phyloP scores from a whole-genome alignment of 2,329 filamentous ascomycete species.

The Aspergillus japonicus region DNA sequence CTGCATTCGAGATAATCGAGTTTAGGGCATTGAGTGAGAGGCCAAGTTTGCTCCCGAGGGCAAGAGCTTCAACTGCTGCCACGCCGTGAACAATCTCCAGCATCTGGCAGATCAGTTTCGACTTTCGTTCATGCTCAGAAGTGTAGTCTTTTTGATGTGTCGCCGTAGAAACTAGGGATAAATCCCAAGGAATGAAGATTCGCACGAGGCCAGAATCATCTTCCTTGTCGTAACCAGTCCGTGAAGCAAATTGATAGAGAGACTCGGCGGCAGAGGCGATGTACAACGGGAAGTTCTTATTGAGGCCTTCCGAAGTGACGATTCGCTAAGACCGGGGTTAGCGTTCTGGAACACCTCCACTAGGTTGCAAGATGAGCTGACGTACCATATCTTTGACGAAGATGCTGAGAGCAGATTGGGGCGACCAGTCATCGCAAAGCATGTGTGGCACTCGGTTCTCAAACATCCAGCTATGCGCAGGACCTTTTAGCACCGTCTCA shows the following conservation, averaged over 20 bases:
- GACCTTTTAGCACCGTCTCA: neutral
- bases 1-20: neutral
- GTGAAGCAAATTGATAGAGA: neutral
- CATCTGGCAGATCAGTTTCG: neutral
- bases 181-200: neutral
- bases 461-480: constrained; percentile 1
- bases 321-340: neutral
- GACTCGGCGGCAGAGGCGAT: neutral
- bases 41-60: neutral
- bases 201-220: neutral
- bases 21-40: neutral
- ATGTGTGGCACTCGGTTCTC: constrained; percentile 1
- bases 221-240: neutral
- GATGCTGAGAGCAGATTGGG: neutral
- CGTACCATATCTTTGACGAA: constrained; percentile 2
- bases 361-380: neutral
- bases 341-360: neutral
- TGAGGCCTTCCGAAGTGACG: neutral
- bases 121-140: neutral
- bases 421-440: neutral
- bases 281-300: neutral
- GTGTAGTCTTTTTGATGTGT: neutral
- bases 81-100: neutral
- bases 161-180: neutral
- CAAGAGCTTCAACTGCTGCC: neutral